A percentile compares a stretch with the other conserved stretches of the same genome.
Evolutionary conservation across 768 basidiomycete species (phyloP).

Genomic region (Strobilomyces echinocephalus): DNA sequence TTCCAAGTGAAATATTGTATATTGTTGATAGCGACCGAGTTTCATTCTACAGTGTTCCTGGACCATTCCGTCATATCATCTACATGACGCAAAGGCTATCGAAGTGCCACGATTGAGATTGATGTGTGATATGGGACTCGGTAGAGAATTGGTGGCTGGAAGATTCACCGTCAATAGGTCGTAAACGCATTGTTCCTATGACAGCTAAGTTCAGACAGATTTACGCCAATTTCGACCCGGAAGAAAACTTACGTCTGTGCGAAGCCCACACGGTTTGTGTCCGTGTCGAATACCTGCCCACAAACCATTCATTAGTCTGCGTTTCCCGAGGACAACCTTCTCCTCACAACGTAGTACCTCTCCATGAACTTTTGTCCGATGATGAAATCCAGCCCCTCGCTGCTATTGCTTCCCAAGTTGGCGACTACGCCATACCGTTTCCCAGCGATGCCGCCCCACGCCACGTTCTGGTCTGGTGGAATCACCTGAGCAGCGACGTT

Average conservation of each 20-base stretch:
- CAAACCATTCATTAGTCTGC: background rate
- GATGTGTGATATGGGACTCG: no score
- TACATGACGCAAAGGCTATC: no score
- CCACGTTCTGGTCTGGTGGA: conserved; percentile 12
- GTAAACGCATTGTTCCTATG: conserved; percentile 22
- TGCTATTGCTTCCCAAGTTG: background rate
- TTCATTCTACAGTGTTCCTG: no score
- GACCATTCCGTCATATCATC: no score
- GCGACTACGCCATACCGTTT: conserved; percentile 11
- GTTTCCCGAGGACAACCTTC: background rate
- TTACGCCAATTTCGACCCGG: background rate
- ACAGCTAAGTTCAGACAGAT: background rate
- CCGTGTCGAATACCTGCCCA: conserved; percentile 21
- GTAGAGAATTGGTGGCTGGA: no score
- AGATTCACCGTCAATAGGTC: background rate
- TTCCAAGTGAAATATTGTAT: no score
- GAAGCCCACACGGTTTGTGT: conserved; percentile 18
- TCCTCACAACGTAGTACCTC: conserved; percentile 8
- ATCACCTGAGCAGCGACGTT: conserved; percentile 20
- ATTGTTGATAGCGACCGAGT: no score
- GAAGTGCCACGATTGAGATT: no score
- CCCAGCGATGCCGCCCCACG: conserved; percentile 8
- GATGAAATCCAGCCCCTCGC: background rate
- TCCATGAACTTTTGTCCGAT: conserved; percentile 1
- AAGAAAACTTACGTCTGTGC: conserved; percentile 21